phyloP scores from a whole-genome alignment of 192 early-diverging fungal species.

The Diversispora epigaea region DNA sequence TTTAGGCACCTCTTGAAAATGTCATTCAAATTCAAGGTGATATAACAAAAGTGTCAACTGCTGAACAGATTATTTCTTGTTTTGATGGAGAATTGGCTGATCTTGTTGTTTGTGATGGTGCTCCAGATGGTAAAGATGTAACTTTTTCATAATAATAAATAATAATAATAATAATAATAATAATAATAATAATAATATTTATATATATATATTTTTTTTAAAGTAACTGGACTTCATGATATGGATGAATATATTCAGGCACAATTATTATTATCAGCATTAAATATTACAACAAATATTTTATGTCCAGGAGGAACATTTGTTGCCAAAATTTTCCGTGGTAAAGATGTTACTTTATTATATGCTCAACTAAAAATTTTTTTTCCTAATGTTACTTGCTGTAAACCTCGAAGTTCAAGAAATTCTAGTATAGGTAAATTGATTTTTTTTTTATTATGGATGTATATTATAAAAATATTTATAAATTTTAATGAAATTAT shows the following conservation, averaged over 20 bases:
- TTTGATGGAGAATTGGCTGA: constrained; percentile 89
- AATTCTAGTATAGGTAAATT: constrained; percentile 76
- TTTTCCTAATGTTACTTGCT: constrained; percentile 86
- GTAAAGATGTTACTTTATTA: constrained; percentile 89
- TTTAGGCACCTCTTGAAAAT: constrained; percentile 81
- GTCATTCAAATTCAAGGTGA: constrained; percentile 97
- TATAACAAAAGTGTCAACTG: constrained; percentile 93
- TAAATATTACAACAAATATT: constrained; percentile 96
- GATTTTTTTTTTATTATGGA: background rate
- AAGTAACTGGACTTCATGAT: constrained; percentile 94
- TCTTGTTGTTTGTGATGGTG: constrained; percentile 94
- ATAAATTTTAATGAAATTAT: background rate
- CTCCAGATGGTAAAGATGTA: constrained; percentile 73
- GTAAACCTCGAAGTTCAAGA: constrained; percentile 91
- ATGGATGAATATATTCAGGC: constrained; percentile 99
- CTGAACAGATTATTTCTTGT: constrained; percentile 84
- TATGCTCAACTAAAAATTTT: constrained; percentile 90
- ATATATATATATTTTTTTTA: background rate
- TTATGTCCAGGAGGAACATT: constrained; percentile 88
- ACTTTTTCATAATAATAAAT: background rate
- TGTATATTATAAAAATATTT: background rate
- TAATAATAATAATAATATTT: background rate
- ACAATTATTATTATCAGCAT: constrained; percentile 89
- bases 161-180: background rate
- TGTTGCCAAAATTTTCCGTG: constrained; percentile 97